phyloP scores from a whole-genome alignment of 78 protist genomes.

The Monocercomonoides exilis region DNA sequence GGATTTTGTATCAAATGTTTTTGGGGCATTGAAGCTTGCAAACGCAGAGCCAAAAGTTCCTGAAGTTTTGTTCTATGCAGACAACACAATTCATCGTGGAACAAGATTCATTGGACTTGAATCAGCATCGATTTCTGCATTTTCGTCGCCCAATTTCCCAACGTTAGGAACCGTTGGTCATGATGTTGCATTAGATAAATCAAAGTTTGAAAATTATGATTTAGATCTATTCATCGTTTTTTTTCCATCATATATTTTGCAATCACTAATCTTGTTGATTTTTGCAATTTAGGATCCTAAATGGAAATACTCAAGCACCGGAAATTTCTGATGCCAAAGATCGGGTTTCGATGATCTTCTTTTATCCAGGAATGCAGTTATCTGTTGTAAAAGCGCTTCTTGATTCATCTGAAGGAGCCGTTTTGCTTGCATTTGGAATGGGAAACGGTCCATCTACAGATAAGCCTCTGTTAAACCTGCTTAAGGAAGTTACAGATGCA shows the following conservation, averaged over 20 bases:
- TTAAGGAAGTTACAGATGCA: not conserved
- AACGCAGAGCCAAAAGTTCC: not conserved
- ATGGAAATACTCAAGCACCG: too few relatives aligned
- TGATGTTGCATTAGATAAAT: not conserved
- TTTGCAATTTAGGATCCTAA: too few relatives aligned
- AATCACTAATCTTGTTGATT: too few relatives aligned
- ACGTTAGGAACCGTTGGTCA: not conserved
- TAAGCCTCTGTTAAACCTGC: not conserved
- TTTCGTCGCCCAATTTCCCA: not conserved
- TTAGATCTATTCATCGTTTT: too few relatives aligned
- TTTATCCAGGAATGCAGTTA: not conserved
- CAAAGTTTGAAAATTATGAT: too few relatives aligned
- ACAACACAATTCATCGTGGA: not conserved
- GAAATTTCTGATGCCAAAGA: not conserved
- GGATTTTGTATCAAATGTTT: not conserved
- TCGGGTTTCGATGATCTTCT: not conserved
- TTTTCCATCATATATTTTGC: too few relatives aligned
- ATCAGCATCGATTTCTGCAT: not conserved
- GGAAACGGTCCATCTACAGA: slow-evolving; percentile 22
- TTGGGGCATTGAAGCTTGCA: not conserved
- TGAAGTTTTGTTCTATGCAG: not conserved
- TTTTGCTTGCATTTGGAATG: slow-evolving; percentile 20
- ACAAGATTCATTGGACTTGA: not conserved
- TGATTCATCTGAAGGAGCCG: not conserved
- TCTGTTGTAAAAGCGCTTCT: not conserved